Conservation (phyloP, 176 grass and related monocot genomes). For the Musa troglodytarum region DNA sequence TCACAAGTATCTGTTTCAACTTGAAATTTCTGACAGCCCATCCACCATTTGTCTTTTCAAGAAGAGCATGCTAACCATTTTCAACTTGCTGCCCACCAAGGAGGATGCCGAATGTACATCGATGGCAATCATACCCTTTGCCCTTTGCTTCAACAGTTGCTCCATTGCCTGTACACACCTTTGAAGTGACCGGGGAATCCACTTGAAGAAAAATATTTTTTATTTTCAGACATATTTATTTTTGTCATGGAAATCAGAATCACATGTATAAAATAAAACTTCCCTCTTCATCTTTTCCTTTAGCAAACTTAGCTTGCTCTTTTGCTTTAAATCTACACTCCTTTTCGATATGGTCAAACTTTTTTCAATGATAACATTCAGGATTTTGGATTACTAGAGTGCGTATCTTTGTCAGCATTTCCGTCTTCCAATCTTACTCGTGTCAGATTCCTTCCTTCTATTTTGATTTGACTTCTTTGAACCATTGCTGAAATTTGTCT, state of each 20-base stretch:
- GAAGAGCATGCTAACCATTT: not conserved
- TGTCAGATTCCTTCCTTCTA: no score
- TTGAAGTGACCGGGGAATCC: no score
- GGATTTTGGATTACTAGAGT: not conserved
- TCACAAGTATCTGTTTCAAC: not conserved
- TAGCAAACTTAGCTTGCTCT: not conserved
- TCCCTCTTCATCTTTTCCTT: not conserved
- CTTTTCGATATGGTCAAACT: not conserved
- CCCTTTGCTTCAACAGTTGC: no score
- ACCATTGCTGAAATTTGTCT: no score
- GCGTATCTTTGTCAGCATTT: no score
- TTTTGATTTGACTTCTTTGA: no score
- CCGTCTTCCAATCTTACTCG: no score
- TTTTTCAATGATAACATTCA: not conserved
- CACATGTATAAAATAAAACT: not conserved
- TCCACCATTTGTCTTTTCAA: not conserved
- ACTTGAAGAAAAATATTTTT: not conserved
- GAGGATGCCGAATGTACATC: no score
- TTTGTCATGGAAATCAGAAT: not conserved
- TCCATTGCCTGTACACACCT: no score
- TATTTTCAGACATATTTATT: not conserved
- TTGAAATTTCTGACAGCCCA: not conserved
- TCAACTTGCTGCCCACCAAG: not conserved
- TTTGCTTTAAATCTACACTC: not conserved
- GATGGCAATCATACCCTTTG: no score